Percentiles rank a stretch among this genome's conserved stretches.
Conservation (phyloP, 192 early-diverging fungal genomes). For the Chytriomyces confervae region DNA sequence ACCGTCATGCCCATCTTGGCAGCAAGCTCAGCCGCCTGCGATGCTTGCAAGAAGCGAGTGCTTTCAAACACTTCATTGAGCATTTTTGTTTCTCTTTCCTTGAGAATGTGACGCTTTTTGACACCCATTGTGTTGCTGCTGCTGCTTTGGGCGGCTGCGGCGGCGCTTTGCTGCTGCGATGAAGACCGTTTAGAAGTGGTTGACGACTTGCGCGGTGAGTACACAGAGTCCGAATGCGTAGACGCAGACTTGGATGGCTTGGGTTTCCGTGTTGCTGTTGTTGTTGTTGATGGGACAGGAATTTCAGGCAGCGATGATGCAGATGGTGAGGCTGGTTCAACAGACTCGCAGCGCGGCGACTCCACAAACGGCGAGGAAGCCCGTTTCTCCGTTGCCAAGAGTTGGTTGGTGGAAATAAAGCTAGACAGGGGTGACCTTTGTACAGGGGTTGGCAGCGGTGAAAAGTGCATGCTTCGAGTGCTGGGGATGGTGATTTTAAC, state of each 20-base stretch:
- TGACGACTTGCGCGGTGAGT: not conserved
- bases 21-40: conserved; percentile 75
- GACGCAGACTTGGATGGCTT: not conserved
- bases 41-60: conserved; percentile 86
- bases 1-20: conserved; percentile 86
- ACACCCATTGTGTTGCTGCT: not conserved
- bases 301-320: not conserved
- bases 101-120: conserved; percentile 31
- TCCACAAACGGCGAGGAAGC: not conserved
- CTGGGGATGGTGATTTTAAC: not conserved
- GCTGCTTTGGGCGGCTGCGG: not conserved
- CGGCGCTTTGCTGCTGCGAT: not conserved
- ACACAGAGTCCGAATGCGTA: not conserved
- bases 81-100: conserved; percentile 15
- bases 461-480: not conserved
- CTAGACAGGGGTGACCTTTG: too few species aligned
- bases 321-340: not conserved
- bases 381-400: not conserved
- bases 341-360: not conserved
- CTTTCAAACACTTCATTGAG: conserved; percentile 78
- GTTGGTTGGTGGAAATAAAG: too few species aligned
- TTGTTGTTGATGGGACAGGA: not conserved
- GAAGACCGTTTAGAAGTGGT: not conserved
- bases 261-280: not conserved
- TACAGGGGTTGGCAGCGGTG: too few species aligned